phyloP scores from a whole-genome alignment of 1,284 basidiomycete genomes.

The Apiotrichum montevideense region DNA sequence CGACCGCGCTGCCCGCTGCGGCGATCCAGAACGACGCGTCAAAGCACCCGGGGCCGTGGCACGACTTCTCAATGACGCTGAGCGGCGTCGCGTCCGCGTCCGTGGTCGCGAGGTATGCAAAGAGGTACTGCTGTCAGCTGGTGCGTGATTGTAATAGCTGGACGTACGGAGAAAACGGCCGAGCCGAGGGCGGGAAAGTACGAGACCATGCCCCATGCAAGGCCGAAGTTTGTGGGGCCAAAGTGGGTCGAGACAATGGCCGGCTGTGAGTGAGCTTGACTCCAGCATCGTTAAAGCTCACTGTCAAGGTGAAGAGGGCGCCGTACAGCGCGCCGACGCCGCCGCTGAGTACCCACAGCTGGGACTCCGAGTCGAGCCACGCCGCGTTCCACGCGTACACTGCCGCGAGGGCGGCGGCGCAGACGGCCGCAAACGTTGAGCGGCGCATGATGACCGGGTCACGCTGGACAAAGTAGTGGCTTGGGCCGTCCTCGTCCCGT shows the following conservation, averaged over 20 bases:
- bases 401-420: conserved; percentile 25
- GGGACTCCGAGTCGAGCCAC: conserved; percentile 30
- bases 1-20: conserved; percentile 31
- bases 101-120: not conserved
- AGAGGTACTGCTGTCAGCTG: conserved; percentile 14
- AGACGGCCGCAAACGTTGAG: conserved; percentile 34
- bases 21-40: conserved; percentile 34
- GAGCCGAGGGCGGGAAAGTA: conserved; percentile 44
- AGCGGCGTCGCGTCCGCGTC: not conserved
- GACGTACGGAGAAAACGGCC: conserved; percentile 39
- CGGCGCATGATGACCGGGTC: conserved; percentile 29
- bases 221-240: conserved; percentile 45
- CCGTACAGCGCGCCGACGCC: conserved; percentile 45
- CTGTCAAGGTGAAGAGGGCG: conserved; percentile 43
- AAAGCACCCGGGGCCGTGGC: conserved; percentile 43
- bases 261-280: conserved; percentile 18
- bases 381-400: conserved; percentile 38
- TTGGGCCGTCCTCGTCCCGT: conserved; percentile 13
- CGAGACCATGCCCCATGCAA: conserved; percentile 47
- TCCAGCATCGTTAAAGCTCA: conserved; percentile 19
- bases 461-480: conserved; percentile 30
- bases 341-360: conserved; percentile 39
- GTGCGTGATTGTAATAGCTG: not conserved
- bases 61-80: conserved; percentile 21
- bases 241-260: conserved; percentile 43